Evolutionary conservation across 2,329 filamentous ascomycete genomes (phyloP), one percentile per base, ranked within the genome.

Genomic region (Mycosphaerelloides madeirae): DNA sequence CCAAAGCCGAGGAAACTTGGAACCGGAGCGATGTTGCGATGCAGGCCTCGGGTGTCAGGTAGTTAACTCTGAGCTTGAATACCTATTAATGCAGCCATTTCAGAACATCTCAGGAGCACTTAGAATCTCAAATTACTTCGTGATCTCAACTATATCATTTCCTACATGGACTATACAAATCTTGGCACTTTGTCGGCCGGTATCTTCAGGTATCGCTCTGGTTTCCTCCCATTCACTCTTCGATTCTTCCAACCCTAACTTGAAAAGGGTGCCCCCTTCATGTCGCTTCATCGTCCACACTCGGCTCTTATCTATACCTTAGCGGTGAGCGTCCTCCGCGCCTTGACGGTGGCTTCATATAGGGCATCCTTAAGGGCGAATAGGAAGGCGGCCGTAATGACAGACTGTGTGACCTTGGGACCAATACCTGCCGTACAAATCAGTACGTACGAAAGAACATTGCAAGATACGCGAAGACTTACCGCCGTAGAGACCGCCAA

Each of bases 341-440:
- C 78, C 58, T 75, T 79, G 39, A 91, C 71, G 0, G 83, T 90
- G 68, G 85, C 81, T 60, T 88, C 86, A 65, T 97, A 98, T 5
- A 98, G 77, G 6, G 88, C 87, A 65, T 98, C 93, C 76, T 98
- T 98, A 74, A 98, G 96, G 2, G 90, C 93, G 65, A 98, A 98
- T 46, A 98, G 74, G 69, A 97, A 89, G 2, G 93, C 93, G 5
- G 93, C 93, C 3, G 93, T 98, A 50, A 98, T 78, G 35, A 97
- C 93, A 64, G 90, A 96, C 72, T 98, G 93, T 15, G 89, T 90
- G 56, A 98, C 84, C 77, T 98, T 98, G 57, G 93, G 89, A 16
- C 84, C 89, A 62, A 98, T 95, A 42, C 91, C 90, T 95, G 54
- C 7, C 29, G 3, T 6, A 9, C 29, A 11, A 2, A 41, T 56